Evolutionary conservation across 2,329 filamentous ascomycete genomes (phyloP), one percentile per base, ranked within the genome.

Genomic region (Ploettnerulaceae sp.): DNA sequence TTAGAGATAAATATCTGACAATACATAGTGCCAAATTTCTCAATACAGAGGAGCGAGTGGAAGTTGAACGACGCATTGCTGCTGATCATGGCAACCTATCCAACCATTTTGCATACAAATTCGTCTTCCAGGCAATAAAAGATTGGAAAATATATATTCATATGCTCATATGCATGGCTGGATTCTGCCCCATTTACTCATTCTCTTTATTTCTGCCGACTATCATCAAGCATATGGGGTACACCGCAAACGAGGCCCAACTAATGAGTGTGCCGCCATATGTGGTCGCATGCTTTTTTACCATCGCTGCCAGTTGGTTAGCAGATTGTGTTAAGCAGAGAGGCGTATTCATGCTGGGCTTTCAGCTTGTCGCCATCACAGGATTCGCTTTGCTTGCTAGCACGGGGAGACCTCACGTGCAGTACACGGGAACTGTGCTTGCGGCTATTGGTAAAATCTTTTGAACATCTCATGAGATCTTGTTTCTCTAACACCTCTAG

Each of bases 201-300:
- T 32, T 62, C 14, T 58, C 58, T 7, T 62, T 69, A 52, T 69
- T 63, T 53, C 61, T 64, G 7, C 66, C 64, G 2, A 67, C 65
- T n/a, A 69, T 68, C 36, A 60, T 67, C 42, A 57, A 31, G 5
- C 71, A 71, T 36, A 67, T 82, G 1, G 76, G 77, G 3, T 81
- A 79, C 45, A 70, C 68, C 7, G 34, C 32, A 12, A 73, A 72
- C 24, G 57, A 57, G n/a, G 66, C 76, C 59, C 43, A 77, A 69
- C 56, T 79, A 67, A 46, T 61, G 41, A 50, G 44, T 11, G 51
- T 57, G 1, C 71, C 75, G 6, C 75, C 81, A 52, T 75, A 76
- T 62, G 74, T 84, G 58, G 74, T 79, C 1, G 82, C 85, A n/a
- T 79, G 82, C 36, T 76, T 79, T 4, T 61, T 79, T 1, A 72